Evolutionary conservation across 2,329 filamentous ascomycete genomes (phyloP), one percentile per base, ranked within the genome.

Genomic region (Trichoderma atroviride): DNA sequence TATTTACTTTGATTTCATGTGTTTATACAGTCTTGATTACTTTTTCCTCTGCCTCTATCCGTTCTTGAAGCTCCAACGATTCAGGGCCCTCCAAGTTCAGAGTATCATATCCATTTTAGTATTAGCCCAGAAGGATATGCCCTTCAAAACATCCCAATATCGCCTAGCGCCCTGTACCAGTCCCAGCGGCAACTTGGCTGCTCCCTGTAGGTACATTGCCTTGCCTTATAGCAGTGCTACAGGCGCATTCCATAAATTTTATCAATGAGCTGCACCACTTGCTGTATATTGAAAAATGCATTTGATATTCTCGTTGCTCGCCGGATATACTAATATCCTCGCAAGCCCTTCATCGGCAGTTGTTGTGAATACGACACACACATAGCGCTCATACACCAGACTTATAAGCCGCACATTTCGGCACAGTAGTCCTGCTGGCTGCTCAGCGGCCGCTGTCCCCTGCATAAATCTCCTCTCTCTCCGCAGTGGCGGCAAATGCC

Each of bases 391-490:
- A 10, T 29, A 31, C 40, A 27, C 5, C 29, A 33, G 31, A 33
- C 31, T 10, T 33, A 33, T 22, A 29, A 14, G 29, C 59, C 64
- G 56, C 56, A 60, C 57, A 40, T 19, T 61, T 61, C 43, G 40
- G 52, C 65, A 68, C 50, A 50, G 60, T 29, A 13, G 47, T 61
- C 29, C 37, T 60, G 57, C 57, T 52, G 19, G 19, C 11, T 50
- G 24, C 47, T 13, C 24, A 47, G 31, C 40, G 57, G n/a, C 19
- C 31, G 24, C 19, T 13, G 24, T 33, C 55, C 56, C 56, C 65
- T 68, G 65, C 65, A 68, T 72, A 69, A 50, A 72, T 70, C 70
- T 71, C 73, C 33, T 37, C 50, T 63, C 60, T 63, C 67, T 69
- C 68, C 70, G 63, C 68, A 67, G 29, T 56, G 68, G 68, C 60